Percentiles rank a stretch among this genome's conserved stretches.
These are phyloP conservation scores for Nigrospora osmanthi DNA, from an alignment of 2,329 filamentous ascomycete species.

Conservation along the genomic window DNA sequence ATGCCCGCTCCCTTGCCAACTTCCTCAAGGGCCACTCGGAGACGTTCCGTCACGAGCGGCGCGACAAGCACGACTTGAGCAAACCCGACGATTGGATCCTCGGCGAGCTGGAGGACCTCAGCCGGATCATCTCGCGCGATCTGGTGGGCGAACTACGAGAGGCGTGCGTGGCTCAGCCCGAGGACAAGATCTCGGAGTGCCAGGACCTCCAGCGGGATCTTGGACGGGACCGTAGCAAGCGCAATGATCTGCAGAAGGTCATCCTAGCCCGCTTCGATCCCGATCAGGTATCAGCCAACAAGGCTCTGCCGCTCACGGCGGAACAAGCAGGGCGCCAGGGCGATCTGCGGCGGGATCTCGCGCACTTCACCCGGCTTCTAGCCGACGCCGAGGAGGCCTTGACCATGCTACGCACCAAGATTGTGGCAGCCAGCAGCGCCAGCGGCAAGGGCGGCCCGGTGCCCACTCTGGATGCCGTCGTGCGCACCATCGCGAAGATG, in stretches of 20 bases:
- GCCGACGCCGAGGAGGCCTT: constrained; percentile 74
- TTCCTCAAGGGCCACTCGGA: constrained; percentile 63
- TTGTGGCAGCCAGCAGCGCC: constrained; percentile 51
- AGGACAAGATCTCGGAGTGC: constrained; percentile 61
- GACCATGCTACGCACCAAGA: constrained; percentile 68
- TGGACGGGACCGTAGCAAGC: constrained; percentile 63
- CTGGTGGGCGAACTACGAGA: constrained; percentile 58
- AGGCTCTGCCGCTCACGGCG: constrained; percentile 68
- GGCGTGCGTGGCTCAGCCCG: constrained; percentile 60
- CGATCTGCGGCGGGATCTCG: constrained; percentile 71
- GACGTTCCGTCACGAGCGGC: constrained; percentile 36
- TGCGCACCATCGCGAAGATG: constrained; percentile 88
- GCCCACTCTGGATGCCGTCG: constrained; percentile 86
- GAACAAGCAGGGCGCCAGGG: constrained; percentile 80
- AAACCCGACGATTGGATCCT: constrained; percentile 64
- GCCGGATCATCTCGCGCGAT: constrained; percentile 53
- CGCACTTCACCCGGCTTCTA: constrained; percentile 65
- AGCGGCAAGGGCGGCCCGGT: constrained; percentile 34
- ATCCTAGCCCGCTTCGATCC: constrained; percentile 64
- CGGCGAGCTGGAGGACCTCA: constrained; percentile 65
- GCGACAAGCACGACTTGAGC: constrained; percentile 62
- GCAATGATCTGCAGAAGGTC: constrained; percentile 72
- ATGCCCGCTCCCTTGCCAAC: constrained; percentile 58
- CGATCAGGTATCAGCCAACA: constrained; percentile 54
- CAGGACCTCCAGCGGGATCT: constrained; percentile 63